Conservation (phyloP, 2,329 filamentous ascomycete genomes). For the Penicillium verrucosum region DNA sequence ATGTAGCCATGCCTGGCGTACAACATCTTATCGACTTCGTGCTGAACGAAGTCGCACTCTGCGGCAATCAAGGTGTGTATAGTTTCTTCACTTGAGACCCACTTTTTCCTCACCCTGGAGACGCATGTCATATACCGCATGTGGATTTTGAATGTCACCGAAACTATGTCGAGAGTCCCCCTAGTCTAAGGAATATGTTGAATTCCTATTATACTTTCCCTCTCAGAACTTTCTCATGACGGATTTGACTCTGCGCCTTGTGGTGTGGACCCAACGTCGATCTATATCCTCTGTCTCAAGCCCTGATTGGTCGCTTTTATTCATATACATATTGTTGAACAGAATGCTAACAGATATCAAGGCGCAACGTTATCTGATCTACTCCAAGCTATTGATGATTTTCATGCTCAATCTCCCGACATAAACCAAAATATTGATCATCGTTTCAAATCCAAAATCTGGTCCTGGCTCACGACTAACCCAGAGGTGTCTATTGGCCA, state of each 20-base stretch:
- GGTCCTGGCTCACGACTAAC: constrained; percentile 56
- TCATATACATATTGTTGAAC: neutral
- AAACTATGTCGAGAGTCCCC: neutral
- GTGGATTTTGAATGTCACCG: neutral
- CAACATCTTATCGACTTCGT: constrained; percentile 58
- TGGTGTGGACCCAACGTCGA: neutral
- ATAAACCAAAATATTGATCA: constrained; percentile 43
- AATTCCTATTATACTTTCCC: neutral
- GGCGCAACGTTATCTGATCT: constrained; percentile 39
- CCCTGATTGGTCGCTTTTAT: neutral
- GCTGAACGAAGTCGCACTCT: constrained; percentile 58
- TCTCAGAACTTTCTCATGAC: neutral
- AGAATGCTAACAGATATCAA: constrained; percentile 24
- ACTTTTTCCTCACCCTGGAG: constrained; percentile 16
- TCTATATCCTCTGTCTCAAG: neutral
- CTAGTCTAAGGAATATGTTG: neutral
- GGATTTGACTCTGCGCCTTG: neutral
- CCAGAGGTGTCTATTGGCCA: constrained; percentile 54
- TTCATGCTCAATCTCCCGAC: constrained; percentile 29
- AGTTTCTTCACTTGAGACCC: constrained; percentile 19
- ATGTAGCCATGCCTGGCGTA: constrained; percentile 48
- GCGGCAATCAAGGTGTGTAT: constrained; percentile 56
- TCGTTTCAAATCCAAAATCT: constrained; percentile 52
- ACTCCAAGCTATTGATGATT: constrained; percentile 33
- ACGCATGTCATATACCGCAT: constrained; percentile 6